Evolutionary conservation across 2,329 filamentous ascomycete species (phyloP).

Genomic region (Chrysoporthe puriensis): DNA sequence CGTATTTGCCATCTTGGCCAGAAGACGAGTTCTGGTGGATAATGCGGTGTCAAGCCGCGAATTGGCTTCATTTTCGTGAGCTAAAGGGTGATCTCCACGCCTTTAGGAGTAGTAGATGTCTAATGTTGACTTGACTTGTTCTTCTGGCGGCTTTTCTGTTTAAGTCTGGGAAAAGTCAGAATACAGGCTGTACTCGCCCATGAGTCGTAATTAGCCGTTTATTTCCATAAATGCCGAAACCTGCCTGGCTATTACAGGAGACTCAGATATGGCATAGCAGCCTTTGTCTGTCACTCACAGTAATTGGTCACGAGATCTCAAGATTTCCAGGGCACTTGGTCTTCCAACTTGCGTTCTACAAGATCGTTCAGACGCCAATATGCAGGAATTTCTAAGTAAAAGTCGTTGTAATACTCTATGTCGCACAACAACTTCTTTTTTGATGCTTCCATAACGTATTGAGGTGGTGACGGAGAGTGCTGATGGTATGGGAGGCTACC

Average conservation of each 20-base stretch:
- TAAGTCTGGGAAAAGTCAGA: background rate
- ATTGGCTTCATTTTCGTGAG: background rate
- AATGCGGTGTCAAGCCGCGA: background rate
- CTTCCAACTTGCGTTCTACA: too few relatives aligned
- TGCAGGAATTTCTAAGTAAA: too few relatives aligned
- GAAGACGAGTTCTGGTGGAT: conserved; percentile 9
- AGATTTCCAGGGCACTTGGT: background rate
- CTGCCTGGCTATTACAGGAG: background rate
- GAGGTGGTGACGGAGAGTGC: too few relatives aligned
- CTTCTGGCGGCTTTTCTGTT: too few relatives aligned
- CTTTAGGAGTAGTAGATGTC: background rate
- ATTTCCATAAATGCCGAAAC: background rate
- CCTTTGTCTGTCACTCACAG: background rate
- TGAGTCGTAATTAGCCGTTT: background rate
- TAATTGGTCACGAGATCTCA: background rate
- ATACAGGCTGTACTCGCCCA: background rate
- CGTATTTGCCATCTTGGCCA: conserved; percentile 24
- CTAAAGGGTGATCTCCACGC: background rate
- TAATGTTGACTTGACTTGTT: background rate
- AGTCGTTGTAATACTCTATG: too few relatives aligned
- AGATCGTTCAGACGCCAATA: background rate
- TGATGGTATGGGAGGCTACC: too few relatives aligned
- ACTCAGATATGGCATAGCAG: too few relatives aligned
- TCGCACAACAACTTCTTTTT: too few relatives aligned
- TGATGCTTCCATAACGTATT: too few relatives aligned